A percentile compares a stretch with the other conserved stretches of the same genome.
Conservation (phyloP, 257 asterid genomes). For the Lavandula angustifolia region DNA sequence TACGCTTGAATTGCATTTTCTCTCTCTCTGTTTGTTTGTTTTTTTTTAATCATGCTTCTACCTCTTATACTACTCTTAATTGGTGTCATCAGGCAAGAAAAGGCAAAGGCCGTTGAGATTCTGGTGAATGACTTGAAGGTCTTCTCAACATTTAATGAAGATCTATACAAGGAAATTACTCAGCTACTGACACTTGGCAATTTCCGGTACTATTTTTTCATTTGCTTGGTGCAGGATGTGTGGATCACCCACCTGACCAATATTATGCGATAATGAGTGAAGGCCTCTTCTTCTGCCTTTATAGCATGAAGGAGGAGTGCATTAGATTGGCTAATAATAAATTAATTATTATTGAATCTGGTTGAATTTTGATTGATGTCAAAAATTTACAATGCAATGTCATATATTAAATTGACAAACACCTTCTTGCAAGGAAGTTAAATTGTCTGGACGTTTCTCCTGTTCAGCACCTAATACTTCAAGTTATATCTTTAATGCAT, state of each 20-base stretch:
- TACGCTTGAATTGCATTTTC: not conserved
- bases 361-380: constrained; percentile 1
- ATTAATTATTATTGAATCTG: constrained; percentile 2
- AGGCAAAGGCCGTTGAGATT: constrained; percentile 88
- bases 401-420: constrained; percentile 6
- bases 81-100: constrained; percentile 68
- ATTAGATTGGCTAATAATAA: not conserved
- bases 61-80: not conserved
- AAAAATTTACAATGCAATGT: constrained; percentile 3
- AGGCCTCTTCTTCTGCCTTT: not conserved
- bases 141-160: constrained; percentile 87
- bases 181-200: constrained; percentile 81
- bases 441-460: constrained; percentile 10
- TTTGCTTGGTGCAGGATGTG: not conserved
- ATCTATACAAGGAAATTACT: constrained; percentile 86
- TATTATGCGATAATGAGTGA: constrained; percentile 1
- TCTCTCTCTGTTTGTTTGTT: not conserved
- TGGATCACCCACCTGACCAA: not conserved
- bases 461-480: not conserved
- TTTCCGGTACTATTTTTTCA: constrained; percentile 64
- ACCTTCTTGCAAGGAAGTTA: not conserved
- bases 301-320: not conserved
- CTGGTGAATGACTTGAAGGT: constrained; percentile 86
- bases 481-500: not conserved
- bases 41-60: not conserved